phyloP scores from a whole-genome alignment of 176 grass and related monocot species.

The Oryza brachyantha region DNA sequence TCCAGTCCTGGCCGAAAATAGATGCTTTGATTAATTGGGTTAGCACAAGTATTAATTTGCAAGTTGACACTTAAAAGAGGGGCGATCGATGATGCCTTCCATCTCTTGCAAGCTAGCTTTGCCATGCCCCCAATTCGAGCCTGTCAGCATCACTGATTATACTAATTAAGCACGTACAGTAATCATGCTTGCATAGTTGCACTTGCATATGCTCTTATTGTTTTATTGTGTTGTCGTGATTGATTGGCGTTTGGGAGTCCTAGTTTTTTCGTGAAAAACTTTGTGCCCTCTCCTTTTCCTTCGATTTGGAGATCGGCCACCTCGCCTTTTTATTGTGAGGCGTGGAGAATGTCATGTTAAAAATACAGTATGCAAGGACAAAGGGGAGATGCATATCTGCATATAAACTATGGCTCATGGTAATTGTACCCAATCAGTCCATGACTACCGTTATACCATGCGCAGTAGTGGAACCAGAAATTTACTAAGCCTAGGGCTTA shows the following conservation, averaged over 20 bases:
- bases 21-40: not conserved
- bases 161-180: not conserved
- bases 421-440: not conserved
- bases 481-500: too few relatives aligned
- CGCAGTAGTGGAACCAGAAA: too few relatives aligned
- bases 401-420: not conserved
- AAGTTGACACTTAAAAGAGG: not conserved
- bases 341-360: not conserved
- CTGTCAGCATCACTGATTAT: not conserved
- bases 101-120: not conserved
- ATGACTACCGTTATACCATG: not conserved
- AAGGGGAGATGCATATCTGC: not conserved
- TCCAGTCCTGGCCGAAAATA: not conserved
- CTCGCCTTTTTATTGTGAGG: not conserved
- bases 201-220: not conserved
- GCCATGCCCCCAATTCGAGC: slow-evolving; percentile 18
- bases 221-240: not conserved
- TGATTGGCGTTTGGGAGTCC: not conserved
- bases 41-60: not conserved
- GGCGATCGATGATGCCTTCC: not conserved
- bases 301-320: not conserved
- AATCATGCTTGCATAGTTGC: not conserved
- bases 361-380: not conserved
- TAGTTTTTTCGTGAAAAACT: not conserved
- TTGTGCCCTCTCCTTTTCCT: slow-evolving; percentile 16